Conservation (phyloP, 179 eudicot genomes). For the Silene coronaria region DNA sequence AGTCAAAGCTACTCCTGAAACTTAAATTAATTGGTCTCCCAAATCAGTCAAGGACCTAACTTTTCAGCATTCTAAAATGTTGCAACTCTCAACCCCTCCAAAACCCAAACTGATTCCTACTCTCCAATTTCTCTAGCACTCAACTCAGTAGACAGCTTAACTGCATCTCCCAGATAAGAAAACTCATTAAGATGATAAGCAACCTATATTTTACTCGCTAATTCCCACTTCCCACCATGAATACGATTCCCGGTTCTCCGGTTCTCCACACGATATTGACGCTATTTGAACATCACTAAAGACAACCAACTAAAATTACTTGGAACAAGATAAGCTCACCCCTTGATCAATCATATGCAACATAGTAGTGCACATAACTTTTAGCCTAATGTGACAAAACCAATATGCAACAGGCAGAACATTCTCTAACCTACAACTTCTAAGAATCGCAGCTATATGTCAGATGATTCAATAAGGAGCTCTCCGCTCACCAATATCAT, state of each 20-base stretch:
- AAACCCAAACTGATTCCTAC: not conserved
- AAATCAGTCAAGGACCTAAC: not conserved
- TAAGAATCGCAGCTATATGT: not conserved
- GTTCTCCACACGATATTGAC: not conserved
- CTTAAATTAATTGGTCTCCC: not conserved
- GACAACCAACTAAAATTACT: not conserved
- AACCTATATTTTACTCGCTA: no score
- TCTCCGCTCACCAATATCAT: not conserved
- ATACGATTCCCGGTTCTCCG: not conserved
- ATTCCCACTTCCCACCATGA: not conserved
- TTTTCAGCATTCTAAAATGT: not conserved
- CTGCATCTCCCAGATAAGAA: not conserved
- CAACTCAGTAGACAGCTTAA: not conserved
- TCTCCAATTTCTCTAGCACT: not conserved
- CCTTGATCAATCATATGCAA: not conserved
- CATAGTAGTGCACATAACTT: not conserved
- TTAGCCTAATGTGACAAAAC: not conserved
- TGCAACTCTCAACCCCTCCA: not conserved
- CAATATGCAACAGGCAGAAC: not conserved
- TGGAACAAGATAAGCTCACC: not conserved
- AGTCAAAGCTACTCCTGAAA: not conserved
- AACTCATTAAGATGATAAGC: not conserved
- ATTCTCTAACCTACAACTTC: not conserved
- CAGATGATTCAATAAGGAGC: not conserved
- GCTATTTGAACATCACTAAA: not conserved